Evolutionary conservation across 495 filamentous ascomycete genomes (phyloP).

Genomic region (Penicillium verhagenii): DNA sequence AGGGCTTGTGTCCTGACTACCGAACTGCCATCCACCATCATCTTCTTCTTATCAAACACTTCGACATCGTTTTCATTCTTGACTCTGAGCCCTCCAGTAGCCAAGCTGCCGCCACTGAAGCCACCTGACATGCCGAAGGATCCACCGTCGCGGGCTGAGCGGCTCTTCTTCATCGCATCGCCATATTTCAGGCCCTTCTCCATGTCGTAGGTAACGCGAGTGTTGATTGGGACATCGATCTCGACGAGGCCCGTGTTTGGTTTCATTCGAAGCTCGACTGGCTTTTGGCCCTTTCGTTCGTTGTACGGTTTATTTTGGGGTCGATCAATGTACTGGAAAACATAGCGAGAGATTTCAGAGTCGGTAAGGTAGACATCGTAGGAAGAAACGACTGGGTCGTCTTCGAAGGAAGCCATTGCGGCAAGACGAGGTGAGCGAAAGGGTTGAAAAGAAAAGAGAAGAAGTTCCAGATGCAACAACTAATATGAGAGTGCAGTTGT

Average conservation of each 20-base stretch:
- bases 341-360: conserved; percentile 50
- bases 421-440: background rate
- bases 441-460: background rate
- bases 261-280: conserved; percentile 64
- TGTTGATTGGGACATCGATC: conserved; percentile 67
- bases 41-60: conserved; percentile 38
- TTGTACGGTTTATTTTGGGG: conserved; percentile 55
- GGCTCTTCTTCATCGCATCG: conserved; percentile 59
- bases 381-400: conserved; percentile 56
- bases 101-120: conserved; percentile 44
- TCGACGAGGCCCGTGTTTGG: conserved; percentile 67
- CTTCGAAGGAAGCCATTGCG: conserved; percentile 30
- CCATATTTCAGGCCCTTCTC: conserved; percentile 65
- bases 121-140: conserved; percentile 60
- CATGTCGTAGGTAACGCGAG: conserved; percentile 60
- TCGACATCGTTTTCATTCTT: conserved; percentile 43
- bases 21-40: conserved; percentile 30
- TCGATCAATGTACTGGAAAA: conserved; percentile 69
- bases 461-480: too few species aligned
- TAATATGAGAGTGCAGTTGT: background rate
- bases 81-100: conserved; percentile 26
- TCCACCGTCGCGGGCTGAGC: conserved; percentile 53
- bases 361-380: conserved; percentile 63
- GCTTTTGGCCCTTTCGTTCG: conserved; percentile 49
- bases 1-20: conserved; percentile 50